Evolutionary conservation across 2,329 filamentous ascomycete species (phyloP).

Genomic region (Calcarisporium arbuscula): DNA sequence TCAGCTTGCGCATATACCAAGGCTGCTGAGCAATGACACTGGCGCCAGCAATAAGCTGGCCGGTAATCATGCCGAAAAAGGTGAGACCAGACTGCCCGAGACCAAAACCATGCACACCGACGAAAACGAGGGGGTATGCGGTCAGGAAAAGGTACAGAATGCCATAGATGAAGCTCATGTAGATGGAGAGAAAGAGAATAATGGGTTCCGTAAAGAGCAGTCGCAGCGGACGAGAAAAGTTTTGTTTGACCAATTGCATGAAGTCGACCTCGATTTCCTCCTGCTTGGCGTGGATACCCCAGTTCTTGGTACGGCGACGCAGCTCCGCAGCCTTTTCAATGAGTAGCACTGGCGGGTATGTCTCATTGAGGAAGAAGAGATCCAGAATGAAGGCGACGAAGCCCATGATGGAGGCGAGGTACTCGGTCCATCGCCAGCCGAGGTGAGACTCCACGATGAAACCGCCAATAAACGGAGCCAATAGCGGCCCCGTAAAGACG

Average conservation of each 20-base stretch:
- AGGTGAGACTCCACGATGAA: constrained; percentile 58
- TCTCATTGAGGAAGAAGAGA: constrained; percentile 59
- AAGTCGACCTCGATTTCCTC: constrained; percentile 66
- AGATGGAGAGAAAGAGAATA: constrained; percentile 60
- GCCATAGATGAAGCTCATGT: constrained; percentile 70
- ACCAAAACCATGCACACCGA: constrained; percentile 63
- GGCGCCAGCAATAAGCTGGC: constrained; percentile 61
- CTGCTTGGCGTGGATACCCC: constrained; percentile 66
- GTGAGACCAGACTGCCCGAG: constrained; percentile 67
- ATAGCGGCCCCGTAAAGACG: constrained; percentile 59
- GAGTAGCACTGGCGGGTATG: constrained; percentile 63
- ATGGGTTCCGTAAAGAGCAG: constrained; percentile 65
- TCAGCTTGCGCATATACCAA: constrained; percentile 62
- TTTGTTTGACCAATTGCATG: constrained; percentile 56
- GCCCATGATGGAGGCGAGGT: constrained; percentile 57
- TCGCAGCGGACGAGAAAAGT: constrained; percentile 58
- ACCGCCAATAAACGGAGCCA: constrained; percentile 64
- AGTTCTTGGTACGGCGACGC: constrained; percentile 58
- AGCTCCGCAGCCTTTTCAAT: constrained; percentile 54
- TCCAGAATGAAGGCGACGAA: constrained; percentile 53
- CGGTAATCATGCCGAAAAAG: constrained; percentile 78
- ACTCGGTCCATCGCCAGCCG: constrained; percentile 71
- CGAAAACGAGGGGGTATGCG: constrained; percentile 77
- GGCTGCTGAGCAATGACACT: constrained; percentile 59
- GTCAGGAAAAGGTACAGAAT: constrained; percentile 82